Base-by-base conservation (phyloP, 1,284 basidiomycete species). In the Filobasidium uniguttulatum region DNA sequence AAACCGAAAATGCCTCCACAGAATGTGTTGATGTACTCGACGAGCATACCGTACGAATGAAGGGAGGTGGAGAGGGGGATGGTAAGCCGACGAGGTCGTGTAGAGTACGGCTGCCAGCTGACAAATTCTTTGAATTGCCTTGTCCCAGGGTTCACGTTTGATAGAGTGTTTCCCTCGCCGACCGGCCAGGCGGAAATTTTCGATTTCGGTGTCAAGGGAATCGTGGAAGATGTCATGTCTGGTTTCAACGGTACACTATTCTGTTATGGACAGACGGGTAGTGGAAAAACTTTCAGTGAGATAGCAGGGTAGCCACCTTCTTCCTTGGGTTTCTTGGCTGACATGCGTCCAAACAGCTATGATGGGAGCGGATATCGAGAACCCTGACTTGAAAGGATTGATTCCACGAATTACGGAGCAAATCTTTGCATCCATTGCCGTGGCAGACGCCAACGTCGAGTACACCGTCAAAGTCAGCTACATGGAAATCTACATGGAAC, bases 391-490 rank as follows among this genome's bases (percentile, higher is more conserved):
- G 57, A 93, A 87, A 71, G 94, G 94, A 67, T 85, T 99, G 56
- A 98, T 97, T 59, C 94, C 94, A 49, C 84, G 94, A 52, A 97
- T 98, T 62, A 94, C 93, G 3, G 91, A 98, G 67, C 93, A 98
- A 70, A 97, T 99, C 67, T 99, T 99, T 67, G 85, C 90, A 56
- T 90, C 88, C 49, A 99, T 99, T 67, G 82, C 94, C 57, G 81
- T 87, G 60, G 94, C 91, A 50, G 93, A 97, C 60, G 79, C 87
- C 35, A 87, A 89, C 66, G 75, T 98, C 56, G 94, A 99, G 69
- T 99, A 98, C 68, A 80, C 97, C 52, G 94, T 99, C 68, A 99
- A 99, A 72, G 94, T 98, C 49, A 96, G 90, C 31, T 99, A 98
- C 70, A 96, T 99, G 90, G 94, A 99, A 70, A 98, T 99, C 58